Evolutionary conservation across 345 rosid species (phyloP), one percentile per base, ranked within the genome.

Genomic region (Salix exigua): DNA sequence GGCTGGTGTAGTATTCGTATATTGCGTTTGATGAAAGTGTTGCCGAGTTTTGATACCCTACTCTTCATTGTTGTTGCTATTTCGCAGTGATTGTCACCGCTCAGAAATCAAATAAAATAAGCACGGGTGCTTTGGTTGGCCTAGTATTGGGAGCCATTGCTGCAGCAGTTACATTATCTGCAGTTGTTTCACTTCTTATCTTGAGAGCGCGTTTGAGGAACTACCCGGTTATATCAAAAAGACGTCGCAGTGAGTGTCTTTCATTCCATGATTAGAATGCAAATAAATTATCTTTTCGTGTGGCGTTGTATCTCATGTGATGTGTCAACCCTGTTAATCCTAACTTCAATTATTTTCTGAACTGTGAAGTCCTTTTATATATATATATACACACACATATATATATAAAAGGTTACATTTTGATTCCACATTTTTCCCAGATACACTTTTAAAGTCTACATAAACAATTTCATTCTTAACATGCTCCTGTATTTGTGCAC

Each of bases 71-170:
- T 31, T 75, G 37, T 73, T 12, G 48, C 75, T 30, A 51, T 77
- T 60, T 80, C 67, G 71, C 84, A 93, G 96, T 51, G 72, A 67
- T 88, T 50, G 55, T 71, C 44, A 2, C 80, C 58, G 21, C 78
- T 67, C 58, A 72, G 40, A 66, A 78, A 51, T 82, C 91, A 78
- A 85, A 89, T 79, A 86, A 89, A 48, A 9, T 93, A 72, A 87
- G 89, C 79, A 89, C 68, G 71, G 94, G 87, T 76, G 94, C 85
- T 44, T 40, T 93, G 75, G 92, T 72, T 64, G 98, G 92, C 73
- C 82, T 91, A 71, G 82, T 91, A 73, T 42, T 93, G 66, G 99
- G 96, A 61, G 73, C 89, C 55, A 87, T 89, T 75, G 98, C 94
- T 14, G 90, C 71, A 78, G 91, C 97, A 26, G 91, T 88, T 78